A percentile compares a stretch with the other conserved stretches of the same genome.
phyloP scores from a whole-genome alignment of 2,329 filamentous ascomycete species.

The Aspergillus sp. region DNA sequence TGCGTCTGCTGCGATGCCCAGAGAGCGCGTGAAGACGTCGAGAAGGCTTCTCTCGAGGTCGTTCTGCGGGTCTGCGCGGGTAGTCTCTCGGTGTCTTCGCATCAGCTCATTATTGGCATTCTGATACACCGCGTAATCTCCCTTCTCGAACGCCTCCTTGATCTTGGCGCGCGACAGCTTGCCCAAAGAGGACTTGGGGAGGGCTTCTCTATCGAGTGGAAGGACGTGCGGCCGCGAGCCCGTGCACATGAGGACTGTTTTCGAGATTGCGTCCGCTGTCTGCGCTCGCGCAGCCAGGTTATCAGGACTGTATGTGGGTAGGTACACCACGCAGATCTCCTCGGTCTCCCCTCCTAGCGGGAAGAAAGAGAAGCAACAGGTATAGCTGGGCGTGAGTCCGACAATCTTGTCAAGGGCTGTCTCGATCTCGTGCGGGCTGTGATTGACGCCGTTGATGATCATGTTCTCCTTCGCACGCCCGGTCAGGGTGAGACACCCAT shows the following conservation, averaged over 20 bases:
- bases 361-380: slow-evolving; percentile 41
- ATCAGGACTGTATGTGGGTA: slow-evolving; percentile 20
- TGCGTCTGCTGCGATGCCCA: slow-evolving; percentile 3
- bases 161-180: slow-evolving; percentile 17
- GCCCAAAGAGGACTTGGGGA: slow-evolving; percentile 14
- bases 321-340: slow-evolving; percentile 40
- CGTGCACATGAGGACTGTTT: slow-evolving; percentile 7
- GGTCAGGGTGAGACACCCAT: slow-evolving; percentile 10
- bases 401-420: slow-evolving; percentile 33
- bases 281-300: slow-evolving; percentile 4
- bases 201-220: slow-evolving; percentile 4
- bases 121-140: slow-evolving; percentile 44
- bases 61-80: slow-evolving; percentile 1
- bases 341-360: slow-evolving; percentile 31
- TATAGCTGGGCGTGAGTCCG: slow-evolving; percentile 27
- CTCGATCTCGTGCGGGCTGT: slow-evolving; percentile 39
- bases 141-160: slow-evolving; percentile 34
- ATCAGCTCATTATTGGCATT: slow-evolving; percentile 3
- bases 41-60: slow-evolving; percentile 9
- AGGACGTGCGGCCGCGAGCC: slow-evolving; percentile 7
- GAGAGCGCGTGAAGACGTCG: slow-evolving; percentile 5
- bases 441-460: slow-evolving; percentile 50
- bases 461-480: slow-evolving; percentile 42
- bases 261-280: slow-evolving; percentile 6
- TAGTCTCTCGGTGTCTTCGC: not conserved